These are phyloP conservation scores for Parastagonospora nodorum DNA, from an alignment of 2,329 filamentous ascomycete genomes.

Conservation along the genomic window DNA sequence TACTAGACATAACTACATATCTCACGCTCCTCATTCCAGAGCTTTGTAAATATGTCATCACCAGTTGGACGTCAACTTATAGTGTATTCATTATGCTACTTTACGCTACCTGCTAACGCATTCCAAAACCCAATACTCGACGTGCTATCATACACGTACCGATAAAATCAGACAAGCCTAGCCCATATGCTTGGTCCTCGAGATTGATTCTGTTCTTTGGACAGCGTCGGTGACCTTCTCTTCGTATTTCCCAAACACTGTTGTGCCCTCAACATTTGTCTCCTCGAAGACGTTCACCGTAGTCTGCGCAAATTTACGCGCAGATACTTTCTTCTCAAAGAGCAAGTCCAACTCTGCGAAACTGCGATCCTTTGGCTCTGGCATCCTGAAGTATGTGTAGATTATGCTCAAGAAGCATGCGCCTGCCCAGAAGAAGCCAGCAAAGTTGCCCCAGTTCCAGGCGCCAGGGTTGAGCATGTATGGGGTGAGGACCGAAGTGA, in stretches of 20 bases:
- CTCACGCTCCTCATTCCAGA: no score
- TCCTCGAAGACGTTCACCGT: constrained; percentile 60
- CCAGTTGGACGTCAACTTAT: no score
- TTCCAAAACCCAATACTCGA: no score
- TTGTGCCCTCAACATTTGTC: constrained; percentile 30
- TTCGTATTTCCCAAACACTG: constrained; percentile 41
- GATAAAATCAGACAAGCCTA: no score
- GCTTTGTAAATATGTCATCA: no score
- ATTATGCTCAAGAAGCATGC: constrained; percentile 81
- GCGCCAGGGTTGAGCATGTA: constrained; percentile 90
- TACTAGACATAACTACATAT: no score
- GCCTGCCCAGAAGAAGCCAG: constrained; percentile 87
- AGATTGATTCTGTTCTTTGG: constrained; percentile 25
- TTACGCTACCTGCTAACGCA: no score
- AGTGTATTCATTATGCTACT: no score
- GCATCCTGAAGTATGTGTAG: constrained; percentile 80
- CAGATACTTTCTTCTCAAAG: constrained; percentile 74
- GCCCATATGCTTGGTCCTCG: constrained; percentile 4
- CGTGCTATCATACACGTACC: no score
- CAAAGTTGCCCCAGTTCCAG: constrained; percentile 87
- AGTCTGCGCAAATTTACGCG: constrained; percentile 71
- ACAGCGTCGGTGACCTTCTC: constrained; percentile 35
- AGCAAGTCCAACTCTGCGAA: constrained; percentile 87
- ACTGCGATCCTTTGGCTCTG: constrained; percentile 77
- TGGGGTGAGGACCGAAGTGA: constrained; percentile 80